Evolutionary conservation across 331 rosid genomes (phyloP).

Genomic region (Cydonia oblonga): DNA sequence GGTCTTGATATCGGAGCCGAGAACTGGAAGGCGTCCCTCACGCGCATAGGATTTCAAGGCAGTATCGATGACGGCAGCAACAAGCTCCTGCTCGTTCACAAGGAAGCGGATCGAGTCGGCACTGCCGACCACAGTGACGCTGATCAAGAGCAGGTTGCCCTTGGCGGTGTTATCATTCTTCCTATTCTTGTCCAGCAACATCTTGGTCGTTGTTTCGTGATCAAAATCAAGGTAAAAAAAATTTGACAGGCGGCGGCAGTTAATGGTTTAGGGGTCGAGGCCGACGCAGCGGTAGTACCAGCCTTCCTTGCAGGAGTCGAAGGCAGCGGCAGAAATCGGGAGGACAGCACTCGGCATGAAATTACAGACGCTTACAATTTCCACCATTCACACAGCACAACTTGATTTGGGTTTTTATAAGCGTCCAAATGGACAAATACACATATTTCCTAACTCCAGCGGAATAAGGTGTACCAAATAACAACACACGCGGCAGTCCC

Average conservation of each 20-base stretch:
- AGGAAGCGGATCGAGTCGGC: conserved; percentile 87
- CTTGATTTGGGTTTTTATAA: not conserved
- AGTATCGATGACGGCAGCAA: conserved; percentile 62
- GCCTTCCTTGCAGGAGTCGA: conserved; percentile 86
- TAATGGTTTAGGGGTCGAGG: conserved; percentile 56
- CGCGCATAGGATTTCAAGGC: conserved; percentile 81
- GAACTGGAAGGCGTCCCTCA: conserved; percentile 78
- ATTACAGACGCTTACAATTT: conserved; percentile 41
- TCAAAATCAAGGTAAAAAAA: too few relatives aligned
- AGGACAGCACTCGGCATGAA: conserved; percentile 83
- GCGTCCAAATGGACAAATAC: too few relatives aligned
- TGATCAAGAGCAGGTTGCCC: conserved; percentile 56
- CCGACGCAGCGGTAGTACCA: conserved; percentile 97
- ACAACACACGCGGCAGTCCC: too few relatives aligned
- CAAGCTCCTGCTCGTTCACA: conserved; percentile 52
- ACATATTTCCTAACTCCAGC: too few relatives aligned
- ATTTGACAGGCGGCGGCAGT: too few relatives aligned
- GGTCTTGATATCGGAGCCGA: conserved; percentile 51
- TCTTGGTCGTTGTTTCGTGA: not conserved
- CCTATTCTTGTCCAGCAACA: conserved; percentile 73
- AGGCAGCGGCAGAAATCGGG: conserved; percentile 34
- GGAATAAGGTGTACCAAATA: too few relatives aligned
- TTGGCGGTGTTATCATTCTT: conserved; percentile 42
- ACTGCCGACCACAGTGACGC: conserved; percentile 67
- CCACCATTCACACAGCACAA: conserved; percentile 67